Percentiles rank a stretch among this genome's conserved stretches.
phyloP scores from a whole-genome alignment of 768 basidiomycete species.

The Rhodotorula diobovata region DNA sequence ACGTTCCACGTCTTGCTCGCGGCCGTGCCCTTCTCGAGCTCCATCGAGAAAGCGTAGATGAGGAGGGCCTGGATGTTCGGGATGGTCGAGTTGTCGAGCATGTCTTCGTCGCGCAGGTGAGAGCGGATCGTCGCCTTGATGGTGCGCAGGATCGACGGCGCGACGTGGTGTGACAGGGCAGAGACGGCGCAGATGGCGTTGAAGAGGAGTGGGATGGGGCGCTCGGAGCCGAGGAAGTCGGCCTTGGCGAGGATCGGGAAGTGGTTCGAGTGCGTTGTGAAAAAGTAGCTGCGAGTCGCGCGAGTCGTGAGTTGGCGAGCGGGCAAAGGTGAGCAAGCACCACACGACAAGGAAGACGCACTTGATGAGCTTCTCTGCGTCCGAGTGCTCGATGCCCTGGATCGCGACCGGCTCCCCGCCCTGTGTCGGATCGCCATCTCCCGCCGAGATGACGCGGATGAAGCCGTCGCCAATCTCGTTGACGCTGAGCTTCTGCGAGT shows the following conservation, averaged over 20 bases:
- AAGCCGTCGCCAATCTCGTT: constrained; percentile 78
- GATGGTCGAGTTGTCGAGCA: constrained; percentile 52
- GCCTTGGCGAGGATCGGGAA: constrained; percentile 81
- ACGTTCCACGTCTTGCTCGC: constrained; percentile 39
- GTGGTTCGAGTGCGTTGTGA: constrained; percentile 71
- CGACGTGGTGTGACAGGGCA: constrained; percentile 71
- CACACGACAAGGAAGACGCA: not conserved
- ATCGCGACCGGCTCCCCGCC: constrained; percentile 26
- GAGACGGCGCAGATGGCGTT: constrained; percentile 94
- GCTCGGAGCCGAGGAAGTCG: constrained; percentile 76
- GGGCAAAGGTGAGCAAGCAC: too few relatives aligned
- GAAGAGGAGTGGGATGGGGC: constrained; percentile 67
- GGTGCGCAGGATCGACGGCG: constrained; percentile 79
- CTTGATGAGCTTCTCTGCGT: constrained; percentile 77
- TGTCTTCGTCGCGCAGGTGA: constrained; percentile 82
- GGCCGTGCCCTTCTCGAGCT: constrained; percentile 41
- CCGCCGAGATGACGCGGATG: constrained; percentile 61
- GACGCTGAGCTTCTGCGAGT: constrained; percentile 84
- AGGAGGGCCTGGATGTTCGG: constrained; percentile 80
- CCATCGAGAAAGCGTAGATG: constrained; percentile 35
- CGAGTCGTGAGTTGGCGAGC: too few relatives aligned
- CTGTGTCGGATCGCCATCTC: constrained; percentile 20
- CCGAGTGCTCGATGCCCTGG: constrained; percentile 63
- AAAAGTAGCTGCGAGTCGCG: constrained; percentile 59
- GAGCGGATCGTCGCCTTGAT: constrained; percentile 81